phyloP scores from a whole-genome alignment of 1,284 basidiomycete species.

The Apiotrichum veenhuisii region DNA sequence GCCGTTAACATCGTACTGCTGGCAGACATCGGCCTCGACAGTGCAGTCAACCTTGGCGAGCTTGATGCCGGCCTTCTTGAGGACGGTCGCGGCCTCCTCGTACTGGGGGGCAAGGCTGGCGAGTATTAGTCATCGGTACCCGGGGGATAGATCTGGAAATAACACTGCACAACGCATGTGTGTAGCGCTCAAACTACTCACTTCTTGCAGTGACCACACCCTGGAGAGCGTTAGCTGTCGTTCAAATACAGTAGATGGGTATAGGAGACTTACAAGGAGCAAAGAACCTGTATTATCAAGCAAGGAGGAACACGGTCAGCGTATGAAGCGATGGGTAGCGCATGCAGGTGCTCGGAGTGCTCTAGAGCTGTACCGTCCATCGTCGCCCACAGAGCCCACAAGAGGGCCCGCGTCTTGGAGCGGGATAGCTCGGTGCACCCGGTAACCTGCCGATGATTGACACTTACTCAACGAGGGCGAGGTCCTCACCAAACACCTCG shows the following conservation, averaged over 20 bases:
- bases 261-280: conserved; percentile 41
- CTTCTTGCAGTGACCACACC: conserved; percentile 52
- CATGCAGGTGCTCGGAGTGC: neutral
- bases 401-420: neutral
- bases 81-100: conserved; percentile 87
- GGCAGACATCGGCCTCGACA: conserved; percentile 79
- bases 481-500: conserved; percentile 63
- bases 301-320: neutral
- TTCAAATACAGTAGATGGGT: neutral
- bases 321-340: neutral
- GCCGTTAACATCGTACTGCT: conserved; percentile 76
- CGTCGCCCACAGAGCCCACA: neutral
- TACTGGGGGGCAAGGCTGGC: conserved; percentile 76
- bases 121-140: neutral
- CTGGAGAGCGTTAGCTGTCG: conserved; percentile 15
- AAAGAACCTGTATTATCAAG: conserved; percentile 35
- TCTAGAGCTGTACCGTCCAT: no score
- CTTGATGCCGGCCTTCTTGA: conserved; percentile 85
- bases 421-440: no score
- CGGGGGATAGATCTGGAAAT: no score
- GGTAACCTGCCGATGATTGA: no score
- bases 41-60: conserved; percentile 96
- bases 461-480: conserved; percentile 82
- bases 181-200: conserved; percentile 17
- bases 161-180: neutral